Base-by-base conservation (phyloP, 1,139 yeast species). In the Martiniozyma asiatica region DNA sequence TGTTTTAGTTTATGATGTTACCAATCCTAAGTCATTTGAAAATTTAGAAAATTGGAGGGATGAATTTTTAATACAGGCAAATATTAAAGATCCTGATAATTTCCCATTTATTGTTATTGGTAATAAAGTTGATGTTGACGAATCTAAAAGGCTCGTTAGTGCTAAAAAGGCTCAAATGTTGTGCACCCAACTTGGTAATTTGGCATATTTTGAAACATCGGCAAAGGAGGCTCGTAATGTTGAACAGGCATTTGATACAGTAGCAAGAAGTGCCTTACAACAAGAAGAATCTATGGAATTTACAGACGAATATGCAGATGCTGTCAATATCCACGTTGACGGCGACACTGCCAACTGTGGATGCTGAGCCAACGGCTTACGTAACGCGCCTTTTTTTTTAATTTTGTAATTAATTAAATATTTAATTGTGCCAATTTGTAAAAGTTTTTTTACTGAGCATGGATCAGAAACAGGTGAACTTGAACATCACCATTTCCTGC, bases 41-140 rank as follows among this genome's bases (percentile, higher is more conserved):
- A 79, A 81, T 45, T 67, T 89, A 41, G 76, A 82, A 31, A 70
- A 82, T 32, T 89, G 98, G 98, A 74, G 87, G 50, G 97, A 89
- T 56, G 97, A 89, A 57, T 89, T 89, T 51, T 62, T 89, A 41
- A 74, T 89, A 34, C 97, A 89, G 55, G 92, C 94, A 27, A 85
- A 84, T 50, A 93, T 92, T 20, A 67, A 77, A 30, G 92, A 89
- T 47, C 97, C 97, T 2, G 95, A 82, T 41, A 82, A 79, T 46
- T 89, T 89, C 64, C 97, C 97, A 3, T 89, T 89, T 56, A 92
- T 87, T 34, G 81, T 87, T 33, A 68, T 89, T 48, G 98, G 97
- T 31, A 89, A 89, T 58, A 89, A 89, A 61, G 75, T 89, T 35
- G 98, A 89, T 54, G 84, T 84, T 24, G 97, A 89, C 50, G 98